Evolutionary conservation across 352 stramenopile genomes (phyloP).

Genomic region (Phytophthora pseudosyringae): DNA sequence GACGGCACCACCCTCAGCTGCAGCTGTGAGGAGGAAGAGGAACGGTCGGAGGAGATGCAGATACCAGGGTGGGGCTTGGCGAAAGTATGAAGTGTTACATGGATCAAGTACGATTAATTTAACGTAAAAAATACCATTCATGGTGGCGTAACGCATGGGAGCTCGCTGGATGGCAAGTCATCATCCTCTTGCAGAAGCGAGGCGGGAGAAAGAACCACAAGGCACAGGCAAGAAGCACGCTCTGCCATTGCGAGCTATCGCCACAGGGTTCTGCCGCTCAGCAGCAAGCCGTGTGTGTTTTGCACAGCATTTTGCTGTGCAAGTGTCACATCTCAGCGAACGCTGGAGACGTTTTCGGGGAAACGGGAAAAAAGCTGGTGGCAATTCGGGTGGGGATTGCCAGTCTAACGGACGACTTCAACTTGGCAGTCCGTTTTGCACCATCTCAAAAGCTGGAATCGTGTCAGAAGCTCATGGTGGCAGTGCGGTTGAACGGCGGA

Average conservation of each 20-base stretch:
- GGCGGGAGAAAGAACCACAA: neutral
- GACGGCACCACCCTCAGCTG: conserved; percentile 18
- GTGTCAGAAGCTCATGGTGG: conserved; percentile 1
- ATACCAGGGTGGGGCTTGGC: conserved; percentile 2
- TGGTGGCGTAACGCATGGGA: neutral
- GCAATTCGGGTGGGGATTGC: conserved; percentile 3
- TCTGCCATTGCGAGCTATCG: conserved; percentile 7
- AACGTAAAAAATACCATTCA: conserved; percentile 21
- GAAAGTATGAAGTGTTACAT: conserved; percentile 21
- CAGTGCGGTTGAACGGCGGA: neutral
- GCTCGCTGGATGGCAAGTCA: neutral
- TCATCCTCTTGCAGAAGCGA: neutral
- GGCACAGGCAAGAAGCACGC: neutral
- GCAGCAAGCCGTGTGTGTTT: neutral
- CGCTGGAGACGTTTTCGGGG: conserved; percentile 19
- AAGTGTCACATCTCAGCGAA: conserved; percentile 24
- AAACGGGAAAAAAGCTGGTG: conserved; percentile 2
- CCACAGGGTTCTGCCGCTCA: neutral
- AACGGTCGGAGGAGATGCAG: conserved; percentile 4
- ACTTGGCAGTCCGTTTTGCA: conserved; percentile 5
- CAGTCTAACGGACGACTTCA: conserved; percentile 12
- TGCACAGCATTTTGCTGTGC: neutral
- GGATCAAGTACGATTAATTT: conserved; percentile 29
- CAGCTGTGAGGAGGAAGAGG: conserved; percentile 9
- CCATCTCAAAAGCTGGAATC: conserved; percentile 3